Percentiles rank a stretch among this genome's conserved stretches.
These are phyloP conservation scores for Melocanna baccifera DNA, from an alignment of 176 grass and related monocot genomes.

Conservation along the genomic window DNA sequence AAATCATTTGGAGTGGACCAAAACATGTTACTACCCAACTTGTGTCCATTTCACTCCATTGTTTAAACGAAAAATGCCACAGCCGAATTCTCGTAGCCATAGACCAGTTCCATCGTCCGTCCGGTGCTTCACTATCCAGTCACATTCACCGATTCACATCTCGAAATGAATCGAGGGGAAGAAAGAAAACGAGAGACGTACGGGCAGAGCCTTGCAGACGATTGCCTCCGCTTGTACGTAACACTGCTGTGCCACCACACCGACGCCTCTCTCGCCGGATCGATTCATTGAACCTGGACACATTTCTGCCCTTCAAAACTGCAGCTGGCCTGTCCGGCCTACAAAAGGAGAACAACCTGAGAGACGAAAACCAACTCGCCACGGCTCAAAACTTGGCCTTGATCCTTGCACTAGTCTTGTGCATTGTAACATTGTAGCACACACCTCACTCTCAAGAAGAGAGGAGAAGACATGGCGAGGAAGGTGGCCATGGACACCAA, in stretches of 20 bases:
- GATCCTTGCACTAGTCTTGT: neutral
- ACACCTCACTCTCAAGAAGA: neutral
- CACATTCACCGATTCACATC: too few relatives aligned
- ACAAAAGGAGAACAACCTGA: slow-evolving; percentile 13
- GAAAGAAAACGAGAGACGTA: neutral
- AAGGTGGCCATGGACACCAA: neutral
- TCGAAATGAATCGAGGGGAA: too few relatives aligned
- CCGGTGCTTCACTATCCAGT: too few relatives aligned
- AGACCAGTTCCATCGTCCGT: too few relatives aligned
- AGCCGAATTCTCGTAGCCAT: too few relatives aligned
- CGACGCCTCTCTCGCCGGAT: neutral
- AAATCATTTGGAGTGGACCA: too few relatives aligned
- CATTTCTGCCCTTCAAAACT: neutral
- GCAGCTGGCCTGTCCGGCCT: neutral
- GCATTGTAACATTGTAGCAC: neutral
- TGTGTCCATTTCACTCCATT: neutral
- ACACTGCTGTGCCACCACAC: neutral
- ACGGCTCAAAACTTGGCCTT: neutral
- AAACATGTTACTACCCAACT: too few relatives aligned
- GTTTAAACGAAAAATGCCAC: too few relatives aligned
- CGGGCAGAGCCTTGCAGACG: neutral
- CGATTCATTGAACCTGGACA: slow-evolving; percentile 50
- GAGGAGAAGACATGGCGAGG: neutral
- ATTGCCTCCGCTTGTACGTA: slow-evolving; percentile 6
- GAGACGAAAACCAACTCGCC: neutral